These are phyloP conservation scores for Cenchrus americanus DNA, from an alignment of 176 grass and related monocot species.

Conservation along the genomic window DNA sequence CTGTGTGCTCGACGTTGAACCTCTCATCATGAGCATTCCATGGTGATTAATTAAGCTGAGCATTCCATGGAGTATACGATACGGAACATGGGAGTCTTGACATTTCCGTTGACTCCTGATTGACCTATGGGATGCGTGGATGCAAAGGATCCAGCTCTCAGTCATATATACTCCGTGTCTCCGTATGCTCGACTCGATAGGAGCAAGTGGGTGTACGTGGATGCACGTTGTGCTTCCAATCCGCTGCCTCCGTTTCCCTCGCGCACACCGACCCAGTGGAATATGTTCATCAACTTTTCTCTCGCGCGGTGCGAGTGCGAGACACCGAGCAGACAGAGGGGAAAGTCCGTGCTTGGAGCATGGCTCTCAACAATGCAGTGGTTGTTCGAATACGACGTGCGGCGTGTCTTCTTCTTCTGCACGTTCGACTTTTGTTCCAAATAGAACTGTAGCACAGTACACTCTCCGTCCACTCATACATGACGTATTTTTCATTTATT, in stretches of 20 bases:
- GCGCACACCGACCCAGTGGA: conserved; percentile 1
- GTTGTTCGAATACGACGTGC: too few species aligned
- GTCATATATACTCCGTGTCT: background rate
- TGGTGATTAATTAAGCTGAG: background rate
- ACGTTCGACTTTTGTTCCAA: too few species aligned
- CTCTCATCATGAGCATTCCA: background rate
- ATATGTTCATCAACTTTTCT: background rate
- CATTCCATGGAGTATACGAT: too few species aligned
- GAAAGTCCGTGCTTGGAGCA: background rate
- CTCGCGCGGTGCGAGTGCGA: background rate
- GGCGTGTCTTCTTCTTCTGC: too few species aligned
- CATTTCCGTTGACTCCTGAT: conserved; percentile 13
- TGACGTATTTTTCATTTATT: too few species aligned
- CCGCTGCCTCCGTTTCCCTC: background rate
- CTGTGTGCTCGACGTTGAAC: background rate
- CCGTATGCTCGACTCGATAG: too few species aligned
- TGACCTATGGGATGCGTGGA: background rate
- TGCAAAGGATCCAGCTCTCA: conserved; percentile 26
- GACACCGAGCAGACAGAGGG: background rate
- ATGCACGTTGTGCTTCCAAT: background rate
- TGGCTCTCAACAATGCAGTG: background rate
- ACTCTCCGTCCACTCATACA: too few species aligned
- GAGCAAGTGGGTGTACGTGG: conserved; percentile 5
- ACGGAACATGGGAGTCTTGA: background rate
- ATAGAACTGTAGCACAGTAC: too few species aligned